Percentiles rank a stretch among this genome's conserved stretches.
These are phyloP conservation scores for Brettanomyces naardenensis DNA, from an alignment of 805 yeast species.

Conservation along the genomic window DNA sequence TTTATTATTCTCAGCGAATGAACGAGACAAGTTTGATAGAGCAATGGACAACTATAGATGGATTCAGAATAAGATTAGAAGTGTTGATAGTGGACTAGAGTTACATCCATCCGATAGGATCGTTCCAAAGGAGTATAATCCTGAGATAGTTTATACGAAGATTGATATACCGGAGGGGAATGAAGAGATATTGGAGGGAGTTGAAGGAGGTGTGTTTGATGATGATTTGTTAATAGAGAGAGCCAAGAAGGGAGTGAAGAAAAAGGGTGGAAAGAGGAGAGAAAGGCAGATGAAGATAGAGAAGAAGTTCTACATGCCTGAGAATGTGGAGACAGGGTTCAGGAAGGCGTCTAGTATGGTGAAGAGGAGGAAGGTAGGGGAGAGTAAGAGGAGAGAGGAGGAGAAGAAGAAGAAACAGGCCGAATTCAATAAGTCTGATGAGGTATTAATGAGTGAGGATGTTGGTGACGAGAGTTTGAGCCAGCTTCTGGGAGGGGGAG, in stretches of 20 bases:
- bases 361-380: slow-evolving; percentile 15
- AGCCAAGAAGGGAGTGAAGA: slow-evolving; percentile 37
- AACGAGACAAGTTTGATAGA: slow-evolving; percentile 68
- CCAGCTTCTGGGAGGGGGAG: slow-evolving; percentile 8
- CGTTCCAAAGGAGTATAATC: slow-evolving; percentile 49
- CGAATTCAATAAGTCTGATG: background rate
- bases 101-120: slow-evolving; percentile 45
- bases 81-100: slow-evolving; percentile 32
- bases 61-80: slow-evolving; percentile 62
- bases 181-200: slow-evolving; percentile 36
- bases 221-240: slow-evolving; percentile 53
- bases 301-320: slow-evolving; percentile 67
- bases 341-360: slow-evolving; percentile 43
- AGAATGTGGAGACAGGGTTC: slow-evolving; percentile 60
- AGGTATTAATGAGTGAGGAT: slow-evolving; percentile 3
- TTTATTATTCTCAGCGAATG: slow-evolving; percentile 68
- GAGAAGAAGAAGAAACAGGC: slow-evolving; percentile 3
- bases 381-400: slow-evolving; percentile 1
- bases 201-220: slow-evolving; percentile 39
- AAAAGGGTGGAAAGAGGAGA: slow-evolving; percentile 10
- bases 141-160: slow-evolving; percentile 45
- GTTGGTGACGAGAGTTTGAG: slow-evolving; percentile 13
- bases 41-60: slow-evolving; percentile 79
- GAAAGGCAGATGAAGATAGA: slow-evolving; percentile 10
- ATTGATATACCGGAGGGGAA: slow-evolving; percentile 72